phyloP scores from a whole-genome alignment of 805 yeast species.

The Clavispora asparagi region DNA sequence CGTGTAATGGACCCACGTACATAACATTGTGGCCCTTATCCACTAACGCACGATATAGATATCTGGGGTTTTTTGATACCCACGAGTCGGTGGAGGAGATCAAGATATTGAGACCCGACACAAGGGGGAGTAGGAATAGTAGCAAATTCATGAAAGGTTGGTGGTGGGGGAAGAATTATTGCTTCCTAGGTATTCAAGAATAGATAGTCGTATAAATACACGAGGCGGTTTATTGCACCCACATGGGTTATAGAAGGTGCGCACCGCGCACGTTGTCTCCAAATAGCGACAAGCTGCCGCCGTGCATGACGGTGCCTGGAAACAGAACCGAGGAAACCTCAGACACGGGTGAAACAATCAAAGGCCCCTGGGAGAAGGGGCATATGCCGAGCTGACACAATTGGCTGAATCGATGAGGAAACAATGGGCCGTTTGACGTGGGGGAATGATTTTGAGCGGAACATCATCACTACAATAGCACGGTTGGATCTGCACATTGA shows the following conservation, averaged over 20 bases:
- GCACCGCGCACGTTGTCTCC: background rate
- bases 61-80: constrained; percentile 32
- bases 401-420: too few species aligned
- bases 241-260: background rate
- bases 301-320: background rate
- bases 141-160: background rate
- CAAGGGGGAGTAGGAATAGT: constrained; percentile 3
- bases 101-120: constrained; percentile 22
- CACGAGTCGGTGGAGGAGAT: constrained; percentile 32
- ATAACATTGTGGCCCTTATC: constrained; percentile 27
- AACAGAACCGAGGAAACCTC: background rate
- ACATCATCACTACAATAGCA: too few species aligned
- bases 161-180: background rate
- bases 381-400: too few species aligned
- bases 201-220: background rate
- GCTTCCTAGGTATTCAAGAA: too few species aligned
- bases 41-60: constrained; percentile 22
- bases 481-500: too few species aligned
- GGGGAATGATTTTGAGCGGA: too few species aligned
- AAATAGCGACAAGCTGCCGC: background rate
- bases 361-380: too few species aligned
- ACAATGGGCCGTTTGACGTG: too few species aligned
- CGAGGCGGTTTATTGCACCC: background rate
- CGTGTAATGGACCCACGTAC: constrained; percentile 28
- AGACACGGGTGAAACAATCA: background rate